Evolutionary conservation across 2,329 filamentous ascomycete genomes (phyloP), one percentile per base, ranked within the genome.

Genomic region (Sporothrix inflata): DNA sequence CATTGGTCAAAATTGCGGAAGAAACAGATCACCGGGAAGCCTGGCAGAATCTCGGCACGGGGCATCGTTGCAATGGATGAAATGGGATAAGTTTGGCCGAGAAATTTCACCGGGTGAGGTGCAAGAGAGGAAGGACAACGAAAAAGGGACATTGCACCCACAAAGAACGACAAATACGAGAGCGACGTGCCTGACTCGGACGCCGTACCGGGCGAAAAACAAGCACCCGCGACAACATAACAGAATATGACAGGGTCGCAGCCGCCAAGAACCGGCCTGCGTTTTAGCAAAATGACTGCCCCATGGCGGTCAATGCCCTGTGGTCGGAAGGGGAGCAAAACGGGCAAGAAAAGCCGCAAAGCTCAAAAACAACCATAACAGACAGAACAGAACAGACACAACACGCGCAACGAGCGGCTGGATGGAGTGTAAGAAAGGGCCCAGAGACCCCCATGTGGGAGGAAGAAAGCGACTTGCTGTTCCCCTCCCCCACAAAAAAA

Each of bases 191-290:
- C 57, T 61, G 34, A 42, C 34, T 61, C 8, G 57, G n/a, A 61
- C 57, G 6, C 57, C 57, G 34, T 34, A 42, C 42, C n/a, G 57
- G 19, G 9, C 11, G n/a, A 40, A 40, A 40, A 40, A 24, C 60
- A 65, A 27, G 14, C 34, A 21, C n/a, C 5, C 19, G n/a, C 34
- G 1, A 21, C 38, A 8, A 27, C 38, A 38, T 8, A 65, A 63
- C 55, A 3, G 24, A 70, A 16, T 42, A 24, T 38, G 21, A 40
- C 12, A 61, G 42, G 69, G 57, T 65, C 34, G 55, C 69, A 71
- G 14, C 45, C 34, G 69, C 69, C 69, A 71, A 71, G 69, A 49
- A 53, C 47, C 53, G 40, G 16, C n/a, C 40, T 45, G 45, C 34
- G 47, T 71, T 51, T 71, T 40, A 65, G 19, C 57, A 21, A 30